Evolutionary conservation across 805 yeast genomes (phyloP).

Genomic region (Saccharomycopsis sp.): DNA sequence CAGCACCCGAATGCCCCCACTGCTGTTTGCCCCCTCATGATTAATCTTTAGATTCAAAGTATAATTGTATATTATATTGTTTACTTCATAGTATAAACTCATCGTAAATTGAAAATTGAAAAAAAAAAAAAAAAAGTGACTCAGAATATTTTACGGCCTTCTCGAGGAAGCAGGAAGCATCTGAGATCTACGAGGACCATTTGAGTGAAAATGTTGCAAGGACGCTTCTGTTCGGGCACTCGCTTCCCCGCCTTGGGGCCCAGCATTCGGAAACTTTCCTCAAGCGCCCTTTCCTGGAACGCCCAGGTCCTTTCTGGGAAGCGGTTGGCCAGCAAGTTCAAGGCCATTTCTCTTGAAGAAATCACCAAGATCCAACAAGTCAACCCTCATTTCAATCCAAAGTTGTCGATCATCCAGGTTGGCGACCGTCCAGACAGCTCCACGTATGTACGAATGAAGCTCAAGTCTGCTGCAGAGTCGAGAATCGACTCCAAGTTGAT

Average conservation of each 20-base stretch:
- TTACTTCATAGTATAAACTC: too few relatives aligned
- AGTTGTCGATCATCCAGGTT: constrained; percentile 77
- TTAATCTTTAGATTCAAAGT: too few relatives aligned
- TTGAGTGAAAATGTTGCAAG: neutral
- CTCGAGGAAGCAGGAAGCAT: neutral
- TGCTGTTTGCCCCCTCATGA: too few relatives aligned
- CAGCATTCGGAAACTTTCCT: neutral
- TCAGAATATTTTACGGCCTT: neutral
- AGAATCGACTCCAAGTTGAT: constrained; percentile 60
- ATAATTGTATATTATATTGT: too few relatives aligned
- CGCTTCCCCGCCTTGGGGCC: too few relatives aligned
- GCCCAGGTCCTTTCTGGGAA: constrained; percentile 28
- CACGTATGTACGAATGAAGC: constrained; percentile 85
- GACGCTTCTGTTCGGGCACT: neutral
- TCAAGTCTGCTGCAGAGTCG: constrained; percentile 82
- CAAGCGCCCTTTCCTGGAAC: neutral
- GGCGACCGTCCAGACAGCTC: constrained; percentile 86
- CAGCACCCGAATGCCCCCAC: too few relatives aligned
- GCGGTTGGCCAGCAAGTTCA: constrained; percentile 27
- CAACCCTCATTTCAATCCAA: constrained; percentile 55
- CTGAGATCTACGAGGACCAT: neutral
- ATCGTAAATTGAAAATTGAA: too few relatives aligned
- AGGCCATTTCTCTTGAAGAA: constrained; percentile 29
- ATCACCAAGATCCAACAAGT: constrained; percentile 35
- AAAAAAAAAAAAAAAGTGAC: neutral